Base-by-base conservation (phyloP, 2,329 filamentous ascomycete genomes). In the Exophiala sideris region DNA sequence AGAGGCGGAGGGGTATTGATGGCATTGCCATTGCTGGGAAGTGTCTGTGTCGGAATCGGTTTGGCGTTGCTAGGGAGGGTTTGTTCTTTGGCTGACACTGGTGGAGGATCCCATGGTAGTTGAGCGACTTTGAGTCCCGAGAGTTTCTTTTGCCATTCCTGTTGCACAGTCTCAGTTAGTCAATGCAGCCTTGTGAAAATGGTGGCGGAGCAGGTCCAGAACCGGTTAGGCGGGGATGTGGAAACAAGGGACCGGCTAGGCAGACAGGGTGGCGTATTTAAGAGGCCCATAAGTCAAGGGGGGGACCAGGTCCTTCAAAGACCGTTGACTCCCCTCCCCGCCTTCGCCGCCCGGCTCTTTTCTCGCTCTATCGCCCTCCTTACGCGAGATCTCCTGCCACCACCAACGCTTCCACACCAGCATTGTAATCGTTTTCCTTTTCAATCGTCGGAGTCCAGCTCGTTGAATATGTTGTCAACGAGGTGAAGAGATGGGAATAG, bases 121-220 rank as follows among this genome's bases (percentile, higher is more conserved):
- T 83, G 78, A 56, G 94, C 94, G 58, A 97, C 87, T 62, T 87
- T 84, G 62, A 95, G 84, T 63, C 85, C 84, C 1, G 91, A 88
- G 34, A 99, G 80, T 73, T 95, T 96, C 65, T 86, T 80, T 78
- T 97, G 91, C 94, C 94, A 99, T 75, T 86, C 89, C 91, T 97
- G 45, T 24, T 14, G 29, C 5, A 36, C 14, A 36, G 24, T 14
- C 20, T 47, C 45, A 34, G 48, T 50, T 10, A 45, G 40, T 33
- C 29, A 18, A 18, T 32, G 33, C 32, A 10, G 14, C 18, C 9
- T 10, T 24, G 7, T 40, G 46, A 29, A 18, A 18, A 20, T 38
- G 21, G 11, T 38, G 45, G 34, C 45, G 33, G 16, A 16, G 47
- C 16, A 29, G 12, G 45, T 48, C 57, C 42, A 52, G 53, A 58